A percentile compares a stretch with the other conserved stretches of the same genome.
phyloP scores from a whole-genome alignment of 192 early-diverging fungal species.

The Lobosporangium transversale region DNA sequence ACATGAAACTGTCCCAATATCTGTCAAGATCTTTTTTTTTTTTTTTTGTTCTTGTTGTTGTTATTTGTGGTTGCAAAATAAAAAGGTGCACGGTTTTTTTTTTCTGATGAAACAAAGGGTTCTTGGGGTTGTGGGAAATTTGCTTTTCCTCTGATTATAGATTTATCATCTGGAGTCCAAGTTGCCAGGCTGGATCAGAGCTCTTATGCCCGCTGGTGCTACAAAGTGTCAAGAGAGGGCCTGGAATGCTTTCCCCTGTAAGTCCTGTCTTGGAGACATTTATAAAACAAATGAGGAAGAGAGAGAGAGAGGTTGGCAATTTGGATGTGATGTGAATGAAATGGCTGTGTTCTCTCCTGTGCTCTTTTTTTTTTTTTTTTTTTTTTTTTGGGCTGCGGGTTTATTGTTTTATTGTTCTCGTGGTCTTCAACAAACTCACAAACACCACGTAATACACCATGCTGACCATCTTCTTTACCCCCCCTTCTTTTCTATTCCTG shows the following conservation, averaged over 20 bases:
- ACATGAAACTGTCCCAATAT: too few relatives aligned
- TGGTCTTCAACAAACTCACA: conserved; percentile 18
- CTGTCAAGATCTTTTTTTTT: too few relatives aligned
- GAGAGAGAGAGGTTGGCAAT: too few relatives aligned
- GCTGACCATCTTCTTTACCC: conserved; percentile 11
- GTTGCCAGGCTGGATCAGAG: conserved; percentile 69
- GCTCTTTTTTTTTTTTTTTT: background rate
- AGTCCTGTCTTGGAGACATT: background rate
- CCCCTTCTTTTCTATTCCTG: background rate
- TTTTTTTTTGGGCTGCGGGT: background rate
- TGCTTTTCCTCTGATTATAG: conserved; percentile 30
- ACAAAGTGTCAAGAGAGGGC: conserved; percentile 81
- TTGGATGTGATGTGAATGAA: too few relatives aligned
- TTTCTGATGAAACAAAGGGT: too few relatives aligned
- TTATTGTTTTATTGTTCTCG: conserved; percentile 14
- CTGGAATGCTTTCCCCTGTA: conserved; percentile 85
- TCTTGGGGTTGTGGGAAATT: too few relatives aligned
- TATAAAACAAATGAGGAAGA: background rate
- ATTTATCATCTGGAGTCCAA: conserved; percentile 55
- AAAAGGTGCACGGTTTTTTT: too few relatives aligned
- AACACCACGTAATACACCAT: too few relatives aligned
- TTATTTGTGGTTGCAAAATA: too few relatives aligned
- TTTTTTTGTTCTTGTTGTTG: too few relatives aligned
- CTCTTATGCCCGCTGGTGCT: conserved; percentile 70
- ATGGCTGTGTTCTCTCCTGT: conserved; percentile 2